Base-by-base conservation (phyloP, 495 filamentous ascomycete genomes). In the Elaphomyces granulatus region DNA sequence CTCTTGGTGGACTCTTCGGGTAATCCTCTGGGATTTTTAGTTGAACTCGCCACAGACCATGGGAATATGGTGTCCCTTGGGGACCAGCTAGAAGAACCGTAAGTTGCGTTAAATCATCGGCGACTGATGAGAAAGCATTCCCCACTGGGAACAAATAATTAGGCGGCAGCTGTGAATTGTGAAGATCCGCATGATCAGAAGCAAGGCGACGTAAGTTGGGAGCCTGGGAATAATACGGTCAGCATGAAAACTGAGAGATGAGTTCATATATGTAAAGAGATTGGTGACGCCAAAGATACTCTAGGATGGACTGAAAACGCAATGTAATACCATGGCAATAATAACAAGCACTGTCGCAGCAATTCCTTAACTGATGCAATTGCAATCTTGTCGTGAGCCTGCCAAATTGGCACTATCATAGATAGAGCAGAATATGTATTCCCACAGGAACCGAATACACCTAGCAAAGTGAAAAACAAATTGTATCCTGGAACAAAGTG, bases 1-100 rank as follows among this genome's bases (percentile, higher is more conserved):
- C 79, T 40, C 74, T 82, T 4, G 79, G 79, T 20, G 79, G 77
- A 15, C 63, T 70, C 17, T 63, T 61, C 3, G 79, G 79, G 45
- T 82, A 83, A 34, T 70, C 73, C 2, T 66, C 56, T 1, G 79
- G 79, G 39, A 83, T 77, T 31, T 69, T 68, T 20, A 83, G 57
- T 35, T 74, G 66, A 8, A 83, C 54, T 40, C 64, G 72, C 74
- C 71, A 80, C 15, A 79, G 45, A 4, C 76, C 76, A 16, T 60
- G 50, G 0, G 66, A 55, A 47, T 78, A 83, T 4, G 79, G 76
- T 8, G 79, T 83, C 15, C 72, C 73, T 8, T 64, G 62, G 1
- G 79, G 78, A 0, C 79, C 79, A 2, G 68, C 64, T 28, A 83
- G 66, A 31, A 80, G 61, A 28, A 79, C 60, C 9, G 61, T 61